Evolutionary conservation across 225 moss, liverwort and hornwort species (phyloP), one percentile per base, ranked within the genome.

Genomic region (Sphagnum contortum): DNA sequence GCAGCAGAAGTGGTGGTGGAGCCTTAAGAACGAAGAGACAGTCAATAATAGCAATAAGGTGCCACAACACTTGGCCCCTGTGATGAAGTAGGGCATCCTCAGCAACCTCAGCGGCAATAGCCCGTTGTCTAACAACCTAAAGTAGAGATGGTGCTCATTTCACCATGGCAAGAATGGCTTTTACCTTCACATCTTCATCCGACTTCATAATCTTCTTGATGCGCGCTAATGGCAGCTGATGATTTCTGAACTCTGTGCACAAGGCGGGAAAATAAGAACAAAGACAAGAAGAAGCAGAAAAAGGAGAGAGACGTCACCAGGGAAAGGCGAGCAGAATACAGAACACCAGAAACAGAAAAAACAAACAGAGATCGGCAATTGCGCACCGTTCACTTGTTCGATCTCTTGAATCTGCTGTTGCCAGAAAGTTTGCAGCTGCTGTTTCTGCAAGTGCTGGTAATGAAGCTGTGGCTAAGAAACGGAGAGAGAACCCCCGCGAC

Each of bases 331-430:
- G 29, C 29, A 29, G 29, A 29, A 29, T 29, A 29, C 29, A 29
- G 29, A 29, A 29, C 29, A 29, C 29, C 52, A 57, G 45, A 5
- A 46, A 4, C 55, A 66, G 48, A 29, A 66, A 55, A 8, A 66
- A 55, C 12, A 14, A 5, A 51, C 49, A 64, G 9, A 53, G 10
- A 53, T 6, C 10, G 53, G 53, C 6, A 6, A 53, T 61, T 64
- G 48, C 14, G 61, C 61, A 90, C 90, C 94, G 66, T 83, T 91
- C 50, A 94, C 79, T 74, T 94, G 89, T 75, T 94, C 94, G 87
- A 94, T 89, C 72, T 94, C 94, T 70, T 87, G 87, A 49, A 87
- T 83, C 72, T 94, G 91, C 60, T 83, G 83, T 70, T 83, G 89
- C 94, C 94, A 94, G 60, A 94, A 94, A 61, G 81, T 74, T 70